phyloP scores from a whole-genome alignment of 2,329 filamentous ascomycete species.

The Trichoderma sp. region DNA sequence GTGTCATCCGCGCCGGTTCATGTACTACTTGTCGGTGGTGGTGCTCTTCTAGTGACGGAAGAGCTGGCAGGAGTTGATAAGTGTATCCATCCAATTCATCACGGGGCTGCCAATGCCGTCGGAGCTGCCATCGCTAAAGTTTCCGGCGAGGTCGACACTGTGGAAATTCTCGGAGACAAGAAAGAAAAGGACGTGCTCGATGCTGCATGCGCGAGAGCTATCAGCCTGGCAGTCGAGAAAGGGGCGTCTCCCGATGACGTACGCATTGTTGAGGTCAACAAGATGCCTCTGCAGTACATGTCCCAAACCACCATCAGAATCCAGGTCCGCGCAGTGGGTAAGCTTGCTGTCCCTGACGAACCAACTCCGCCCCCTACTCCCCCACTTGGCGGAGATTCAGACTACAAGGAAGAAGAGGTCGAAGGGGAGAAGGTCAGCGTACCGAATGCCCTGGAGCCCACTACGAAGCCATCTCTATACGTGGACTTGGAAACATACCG shows the following conservation, averaged over 20 bases:
- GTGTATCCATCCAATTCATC: conserved; percentile 50
- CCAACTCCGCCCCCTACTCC: conserved; percentile 27
- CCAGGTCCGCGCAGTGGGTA: conserved; percentile 36
- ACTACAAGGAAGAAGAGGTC: conserved; percentile 18
- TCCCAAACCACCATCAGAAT: conserved; percentile 36
- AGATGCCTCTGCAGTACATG: conserved; percentile 39
- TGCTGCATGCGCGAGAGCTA: conserved; percentile 38
- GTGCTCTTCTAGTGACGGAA: conserved; percentile 51
- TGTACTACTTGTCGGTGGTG: conserved; percentile 58
- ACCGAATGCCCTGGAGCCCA: conserved; percentile 30
- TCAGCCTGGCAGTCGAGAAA: conserved; percentile 33
- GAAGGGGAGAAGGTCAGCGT: conserved; percentile 31
- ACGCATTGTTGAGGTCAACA: conserved; percentile 47
- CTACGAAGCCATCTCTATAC: conserved; percentile 33
- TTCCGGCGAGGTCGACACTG: conserved; percentile 51
- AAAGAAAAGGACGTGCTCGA: conserved; percentile 39
- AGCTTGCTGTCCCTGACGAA: conserved; percentile 32
- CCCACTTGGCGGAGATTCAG: not conserved
- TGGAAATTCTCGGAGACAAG: conserved; percentile 45
- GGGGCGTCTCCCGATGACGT: conserved; percentile 36
- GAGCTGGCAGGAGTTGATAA: conserved; percentile 49
- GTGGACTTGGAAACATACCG: conserved; percentile 33
- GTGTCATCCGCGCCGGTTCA: conserved; percentile 51
- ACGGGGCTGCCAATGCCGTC: conserved; percentile 59
- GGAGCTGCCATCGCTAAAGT: conserved; percentile 59